Evolutionary conservation across 768 basidiomycete species (phyloP).

Genomic region (Russula vinacea): DNA sequence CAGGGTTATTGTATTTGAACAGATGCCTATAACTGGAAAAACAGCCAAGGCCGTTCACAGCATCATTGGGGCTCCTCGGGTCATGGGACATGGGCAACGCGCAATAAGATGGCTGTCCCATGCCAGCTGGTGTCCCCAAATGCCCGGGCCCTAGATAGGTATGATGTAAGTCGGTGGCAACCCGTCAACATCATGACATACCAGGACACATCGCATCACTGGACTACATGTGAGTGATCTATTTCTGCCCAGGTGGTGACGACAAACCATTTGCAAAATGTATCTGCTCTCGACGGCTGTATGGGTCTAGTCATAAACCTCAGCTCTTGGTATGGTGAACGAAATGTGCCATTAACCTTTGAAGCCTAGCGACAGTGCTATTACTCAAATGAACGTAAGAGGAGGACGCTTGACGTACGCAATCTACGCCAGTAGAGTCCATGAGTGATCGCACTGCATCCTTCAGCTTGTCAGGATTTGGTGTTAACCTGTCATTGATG

Average conservation of each 20-base stretch:
- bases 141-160: conserved; percentile 49
- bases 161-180: neutral
- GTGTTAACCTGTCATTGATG: conserved; percentile 42
- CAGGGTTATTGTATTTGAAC: conserved; percentile 54
- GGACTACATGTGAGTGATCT: conserved; percentile 12
- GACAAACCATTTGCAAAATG: conserved; percentile 54
- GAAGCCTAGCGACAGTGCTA: conserved; percentile 42
- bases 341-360: conserved; percentile 40
- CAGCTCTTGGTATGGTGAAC: neutral
- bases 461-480: conserved; percentile 48
- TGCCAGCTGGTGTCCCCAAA: conserved; percentile 31
- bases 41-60: conserved; percentile 42
- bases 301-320: conserved; percentile 46
- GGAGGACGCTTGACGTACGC: conserved; percentile 39
- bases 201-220: conserved; percentile 55
- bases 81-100: conserved; percentile 53
- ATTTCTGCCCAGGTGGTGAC: neutral
- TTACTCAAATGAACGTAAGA: conserved; percentile 8
- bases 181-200: conserved; percentile 22
- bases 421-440: conserved; percentile 55
- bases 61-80: conserved; percentile 34
- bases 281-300: conserved; percentile 51
- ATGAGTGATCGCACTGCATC: conserved; percentile 56
- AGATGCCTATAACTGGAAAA: conserved; percentile 56
- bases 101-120: conserved; percentile 52